These are phyloP conservation scores for Anethum foeniculum DNA, from an alignment of 140 eudicot genomes.

Conservation along the genomic window DNA sequence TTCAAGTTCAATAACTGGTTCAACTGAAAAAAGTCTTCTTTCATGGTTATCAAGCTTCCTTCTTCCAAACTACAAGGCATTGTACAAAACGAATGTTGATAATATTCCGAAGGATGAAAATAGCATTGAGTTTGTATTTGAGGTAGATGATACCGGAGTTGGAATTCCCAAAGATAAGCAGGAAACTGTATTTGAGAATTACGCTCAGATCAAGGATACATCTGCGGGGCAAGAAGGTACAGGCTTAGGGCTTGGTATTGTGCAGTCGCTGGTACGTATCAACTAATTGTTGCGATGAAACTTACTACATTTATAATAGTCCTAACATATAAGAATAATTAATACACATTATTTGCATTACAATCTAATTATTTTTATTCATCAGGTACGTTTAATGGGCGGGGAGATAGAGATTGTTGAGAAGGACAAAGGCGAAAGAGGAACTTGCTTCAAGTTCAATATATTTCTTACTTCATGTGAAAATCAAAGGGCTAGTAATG, in stretches of 20 bases:
- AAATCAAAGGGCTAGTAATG: constrained; percentile 3
- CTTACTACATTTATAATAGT: neutral
- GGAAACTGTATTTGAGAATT: constrained; percentile 42
- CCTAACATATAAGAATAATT: neutral
- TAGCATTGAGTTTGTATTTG: constrained; percentile 58
- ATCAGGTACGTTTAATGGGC: constrained; percentile 78
- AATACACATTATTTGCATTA: neutral
- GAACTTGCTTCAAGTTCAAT: constrained; percentile 64
- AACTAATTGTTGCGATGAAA: neutral
- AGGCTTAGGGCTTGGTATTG: constrained; percentile 85
- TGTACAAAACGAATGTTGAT: constrained; percentile 5
- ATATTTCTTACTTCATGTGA: constrained; percentile 22
- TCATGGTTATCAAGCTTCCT: constrained; percentile 27
- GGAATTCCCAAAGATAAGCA: constrained; percentile 78
- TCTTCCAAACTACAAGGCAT: constrained; percentile 13
- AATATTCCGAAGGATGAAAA: constrained; percentile 29
- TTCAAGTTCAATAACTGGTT: constrained; percentile 23
- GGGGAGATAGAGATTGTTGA: constrained; percentile 74
- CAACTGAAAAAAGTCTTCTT: constrained; percentile 12
- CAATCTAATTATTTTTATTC: neutral
- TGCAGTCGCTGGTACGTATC: constrained; percentile 64
- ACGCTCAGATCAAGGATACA: constrained; percentile 41
- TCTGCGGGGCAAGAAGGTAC: constrained; percentile 43
- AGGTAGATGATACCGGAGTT: constrained; percentile 69
- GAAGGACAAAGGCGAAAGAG: constrained; percentile 51